phyloP scores from a whole-genome alignment of 495 filamentous ascomycete genomes.

The Penicillium daleae region DNA sequence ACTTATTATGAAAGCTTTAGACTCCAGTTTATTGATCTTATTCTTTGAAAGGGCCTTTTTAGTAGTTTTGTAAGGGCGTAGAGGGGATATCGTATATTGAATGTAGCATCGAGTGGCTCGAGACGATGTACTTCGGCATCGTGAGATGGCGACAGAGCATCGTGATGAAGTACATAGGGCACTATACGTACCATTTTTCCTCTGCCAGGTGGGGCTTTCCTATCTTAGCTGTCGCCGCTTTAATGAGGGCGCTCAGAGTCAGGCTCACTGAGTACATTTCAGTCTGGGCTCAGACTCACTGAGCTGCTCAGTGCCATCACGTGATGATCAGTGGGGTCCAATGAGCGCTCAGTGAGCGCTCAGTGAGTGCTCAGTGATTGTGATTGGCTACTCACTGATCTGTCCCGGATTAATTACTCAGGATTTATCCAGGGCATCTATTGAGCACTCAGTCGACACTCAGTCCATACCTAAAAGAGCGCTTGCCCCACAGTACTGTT shows the following conservation, averaged over 20 bases:
- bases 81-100: too few species aligned
- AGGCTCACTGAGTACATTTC: conserved; percentile 32
- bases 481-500: too few species aligned
- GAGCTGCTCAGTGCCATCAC: neutral
- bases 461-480: neutral
- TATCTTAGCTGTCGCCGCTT: conserved; percentile 26
- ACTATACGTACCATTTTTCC: neutral
- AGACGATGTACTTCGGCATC: too few species aligned
- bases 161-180: neutral
- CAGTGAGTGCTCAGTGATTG: too few species aligned
- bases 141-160: too few species aligned
- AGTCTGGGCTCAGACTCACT: conserved; percentile 16
- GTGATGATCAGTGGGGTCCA: neutral
- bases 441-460: neutral
- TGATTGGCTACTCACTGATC: conserved; percentile 14
- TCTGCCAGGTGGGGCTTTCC: conserved; percentile 16
- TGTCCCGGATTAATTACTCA: conserved; percentile 6
- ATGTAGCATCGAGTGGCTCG: too few species aligned
- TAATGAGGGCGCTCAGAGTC: conserved; percentile 30
- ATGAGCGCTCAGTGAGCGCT: conserved; percentile 14
- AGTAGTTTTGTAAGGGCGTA: too few species aligned
- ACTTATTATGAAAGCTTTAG: too few species aligned
- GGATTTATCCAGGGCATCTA: too few species aligned
- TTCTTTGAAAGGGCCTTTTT: too few species aligned
- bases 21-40: too few species aligned